Conservation (phyloP, 129 eudicot species). For the Flaveria ramosissima region DNA sequence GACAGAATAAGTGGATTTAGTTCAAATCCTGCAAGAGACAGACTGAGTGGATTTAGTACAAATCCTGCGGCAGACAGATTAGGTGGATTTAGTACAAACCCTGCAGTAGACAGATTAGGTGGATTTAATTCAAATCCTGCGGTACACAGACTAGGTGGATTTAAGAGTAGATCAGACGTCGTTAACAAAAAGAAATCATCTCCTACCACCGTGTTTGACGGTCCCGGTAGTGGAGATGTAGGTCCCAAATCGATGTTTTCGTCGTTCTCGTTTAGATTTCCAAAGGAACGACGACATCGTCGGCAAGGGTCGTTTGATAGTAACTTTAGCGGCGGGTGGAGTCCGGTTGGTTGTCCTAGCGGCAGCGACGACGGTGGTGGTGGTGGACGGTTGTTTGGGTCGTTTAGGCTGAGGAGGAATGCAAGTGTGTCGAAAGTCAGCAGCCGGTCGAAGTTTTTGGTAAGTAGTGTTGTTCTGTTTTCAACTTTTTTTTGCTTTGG, state of each 20-base stretch:
- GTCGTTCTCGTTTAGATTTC: conserved; percentile 55
- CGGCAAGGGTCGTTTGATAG: conserved; percentile 56
- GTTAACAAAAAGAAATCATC: conserved; percentile 35
- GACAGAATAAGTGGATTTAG: no score
- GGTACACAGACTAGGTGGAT: no score
- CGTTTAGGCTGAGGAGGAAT: conserved; percentile 49
- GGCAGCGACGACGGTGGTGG: conserved; percentile 39
- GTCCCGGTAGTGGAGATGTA: conserved; percentile 54
- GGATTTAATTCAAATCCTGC: no score
- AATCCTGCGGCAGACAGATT: no score
- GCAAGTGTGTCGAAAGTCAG: conserved; percentile 45
- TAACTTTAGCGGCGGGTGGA: conserved; percentile 32
- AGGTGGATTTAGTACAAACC: no score
- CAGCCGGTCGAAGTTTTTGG: conserved; percentile 64
- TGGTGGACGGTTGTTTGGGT: conserved; percentile 46
- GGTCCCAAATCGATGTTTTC: conserved; percentile 36
- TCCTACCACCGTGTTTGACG: conserved; percentile 78
- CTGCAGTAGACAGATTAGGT: no score
- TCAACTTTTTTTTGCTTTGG: not conserved
- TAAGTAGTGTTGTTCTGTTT: conserved; percentile 31
- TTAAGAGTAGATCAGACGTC: no score
- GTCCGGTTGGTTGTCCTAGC: not conserved
- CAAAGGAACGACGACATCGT: conserved; percentile 42
- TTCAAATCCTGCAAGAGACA: no score
- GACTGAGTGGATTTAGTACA: no score